A percentile compares a stretch with the other conserved stretches of the same genome.
Evolutionary conservation across 495 filamentous ascomycete genomes (phyloP).

Genomic region (Geoglossum glabrum): DNA sequence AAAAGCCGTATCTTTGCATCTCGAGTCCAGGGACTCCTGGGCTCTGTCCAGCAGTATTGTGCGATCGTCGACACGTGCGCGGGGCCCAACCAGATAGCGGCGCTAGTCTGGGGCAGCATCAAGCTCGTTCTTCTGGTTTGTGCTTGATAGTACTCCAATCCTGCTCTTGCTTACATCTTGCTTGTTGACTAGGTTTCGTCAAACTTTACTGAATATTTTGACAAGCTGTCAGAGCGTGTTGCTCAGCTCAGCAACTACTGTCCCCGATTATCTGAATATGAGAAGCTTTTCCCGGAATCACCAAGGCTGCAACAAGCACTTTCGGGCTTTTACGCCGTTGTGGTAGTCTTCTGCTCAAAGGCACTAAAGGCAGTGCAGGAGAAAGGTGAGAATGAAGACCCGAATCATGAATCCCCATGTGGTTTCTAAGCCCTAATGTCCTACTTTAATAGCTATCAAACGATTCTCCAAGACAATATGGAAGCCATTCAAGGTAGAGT

Average conservation of each 20-base stretch:
- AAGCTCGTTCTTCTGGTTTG: slow-evolving; percentile 9
- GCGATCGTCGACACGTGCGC: slow-evolving; percentile 7
- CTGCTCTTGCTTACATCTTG: neutral
- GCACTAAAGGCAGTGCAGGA: slow-evolving; percentile 6
- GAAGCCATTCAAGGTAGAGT: slow-evolving; percentile 9
- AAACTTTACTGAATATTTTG: slow-evolving; percentile 9
- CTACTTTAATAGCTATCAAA: slow-evolving; percentile 6
- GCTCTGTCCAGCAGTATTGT: slow-evolving; percentile 9
- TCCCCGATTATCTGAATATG: slow-evolving; percentile 9
- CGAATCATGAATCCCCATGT: neutral
- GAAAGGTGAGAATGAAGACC: slow-evolving; percentile 7
- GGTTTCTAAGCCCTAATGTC: slow-evolving; percentile 3
- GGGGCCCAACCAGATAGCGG: slow-evolving; percentile 8
- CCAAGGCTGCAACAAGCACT: slow-evolving; percentile 7
- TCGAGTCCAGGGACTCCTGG: slow-evolving; percentile 8
- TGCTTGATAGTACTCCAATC: slow-evolving; percentile 2
- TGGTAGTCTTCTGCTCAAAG: slow-evolving; percentile 8
- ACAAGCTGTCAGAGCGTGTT: slow-evolving; percentile 8
- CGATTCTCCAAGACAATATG: slow-evolving; percentile 10
- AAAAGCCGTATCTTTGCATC: slow-evolving; percentile 8
- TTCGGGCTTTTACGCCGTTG: slow-evolving; percentile 7
- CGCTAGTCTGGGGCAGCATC: slow-evolving; percentile 9
- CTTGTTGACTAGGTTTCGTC: slow-evolving; percentile 7
- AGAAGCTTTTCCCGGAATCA: slow-evolving; percentile 7
- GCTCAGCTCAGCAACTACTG: slow-evolving; percentile 10